Conservation (phyloP, 2,329 filamentous ascomycete genomes). For the Rutstroemia sp. region DNA sequence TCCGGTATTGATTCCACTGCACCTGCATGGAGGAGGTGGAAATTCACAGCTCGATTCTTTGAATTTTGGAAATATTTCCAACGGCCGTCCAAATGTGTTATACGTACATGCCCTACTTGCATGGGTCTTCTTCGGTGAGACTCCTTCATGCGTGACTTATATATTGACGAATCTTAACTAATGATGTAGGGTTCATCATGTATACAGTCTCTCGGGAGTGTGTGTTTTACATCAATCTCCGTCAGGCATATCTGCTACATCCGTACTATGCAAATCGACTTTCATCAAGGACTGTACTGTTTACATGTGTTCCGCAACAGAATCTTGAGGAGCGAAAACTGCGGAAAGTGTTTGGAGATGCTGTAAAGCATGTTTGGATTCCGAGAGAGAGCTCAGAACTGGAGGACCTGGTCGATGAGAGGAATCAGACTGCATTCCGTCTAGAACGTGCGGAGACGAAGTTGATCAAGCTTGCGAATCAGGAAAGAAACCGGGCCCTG, state of each 20-base stretch:
- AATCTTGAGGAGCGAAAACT: constrained; percentile 52
- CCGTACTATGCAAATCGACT: constrained; percentile 58
- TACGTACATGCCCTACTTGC: constrained; percentile 52
- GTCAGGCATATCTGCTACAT: constrained; percentile 60
- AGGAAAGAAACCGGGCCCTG: constrained; percentile 43
- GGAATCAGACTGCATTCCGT: constrained; percentile 51
- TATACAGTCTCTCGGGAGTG: constrained; percentile 59
- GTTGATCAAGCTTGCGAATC: constrained; percentile 51
- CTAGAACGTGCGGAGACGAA: constrained; percentile 59
- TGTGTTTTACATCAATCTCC: constrained; percentile 61
- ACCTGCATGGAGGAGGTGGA: constrained; percentile 50
- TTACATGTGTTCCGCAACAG: constrained; percentile 54
- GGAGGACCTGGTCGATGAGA: constrained; percentile 50
- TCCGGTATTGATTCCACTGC: constrained; percentile 58
- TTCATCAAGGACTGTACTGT: constrained; percentile 61
- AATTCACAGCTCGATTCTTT: constrained; percentile 50
- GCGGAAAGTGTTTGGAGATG: constrained; percentile 50
- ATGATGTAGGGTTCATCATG: constrained; percentile 45
- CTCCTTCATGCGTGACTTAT: too few species aligned
- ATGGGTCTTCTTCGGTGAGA: constrained; percentile 50
- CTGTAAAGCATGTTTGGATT: constrained; percentile 58
- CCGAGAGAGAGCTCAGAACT: constrained; percentile 51
- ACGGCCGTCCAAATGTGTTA: constrained; percentile 37
- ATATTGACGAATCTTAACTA: background rate
- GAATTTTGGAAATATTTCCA: constrained; percentile 49